phyloP scores from a whole-genome alignment of 768 basidiomycete genomes.

The Naganishia vishniacii region DNA sequence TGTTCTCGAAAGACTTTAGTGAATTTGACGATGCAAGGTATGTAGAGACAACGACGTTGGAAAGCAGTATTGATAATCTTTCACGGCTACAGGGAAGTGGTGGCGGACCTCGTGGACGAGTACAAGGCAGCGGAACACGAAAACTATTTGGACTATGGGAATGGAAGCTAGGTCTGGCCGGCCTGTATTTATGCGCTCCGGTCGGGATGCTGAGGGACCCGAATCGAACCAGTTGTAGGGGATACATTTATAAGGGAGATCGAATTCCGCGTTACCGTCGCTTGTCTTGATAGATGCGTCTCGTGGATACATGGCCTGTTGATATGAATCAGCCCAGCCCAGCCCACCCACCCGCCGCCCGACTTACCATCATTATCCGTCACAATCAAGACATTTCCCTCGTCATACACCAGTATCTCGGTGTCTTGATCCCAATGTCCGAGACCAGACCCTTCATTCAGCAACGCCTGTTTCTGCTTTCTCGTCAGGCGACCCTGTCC shows the following conservation, averaged over 20 bases:
- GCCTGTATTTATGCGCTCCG: not conserved
- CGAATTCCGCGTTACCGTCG: not conserved
- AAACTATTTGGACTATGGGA: slow-evolving; percentile 64
- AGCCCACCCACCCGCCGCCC: too few relatives aligned
- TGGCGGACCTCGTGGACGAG: slow-evolving; percentile 52
- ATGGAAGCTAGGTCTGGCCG: slow-evolving; percentile 9
- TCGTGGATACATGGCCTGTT: slow-evolving; percentile 24
- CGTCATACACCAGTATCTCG: slow-evolving; percentile 28
- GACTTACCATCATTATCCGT: slow-evolving; percentile 32
- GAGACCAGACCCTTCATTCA: slow-evolving; percentile 27
- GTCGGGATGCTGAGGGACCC: not conserved
- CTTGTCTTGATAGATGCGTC: slow-evolving; percentile 19
- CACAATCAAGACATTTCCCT: slow-evolving; percentile 28
- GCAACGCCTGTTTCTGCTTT: slow-evolving; percentile 19
- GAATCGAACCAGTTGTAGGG: too few relatives aligned
- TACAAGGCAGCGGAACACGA: slow-evolving; percentile 94
- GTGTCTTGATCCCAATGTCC: slow-evolving; percentile 25
- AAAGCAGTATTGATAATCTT: slow-evolving; percentile 15
- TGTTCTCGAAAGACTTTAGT: slow-evolving; percentile 86
- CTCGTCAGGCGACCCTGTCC: slow-evolving; percentile 19
- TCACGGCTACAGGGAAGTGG: slow-evolving; percentile 25
- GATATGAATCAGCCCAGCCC: too few relatives aligned
- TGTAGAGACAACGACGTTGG: slow-evolving; percentile 34
- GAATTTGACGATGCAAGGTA: slow-evolving; percentile 98
- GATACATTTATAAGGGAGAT: not conserved